phyloP scores from a whole-genome alignment of 169 alveolate genomes.

The Neospora caninum region DNA sequence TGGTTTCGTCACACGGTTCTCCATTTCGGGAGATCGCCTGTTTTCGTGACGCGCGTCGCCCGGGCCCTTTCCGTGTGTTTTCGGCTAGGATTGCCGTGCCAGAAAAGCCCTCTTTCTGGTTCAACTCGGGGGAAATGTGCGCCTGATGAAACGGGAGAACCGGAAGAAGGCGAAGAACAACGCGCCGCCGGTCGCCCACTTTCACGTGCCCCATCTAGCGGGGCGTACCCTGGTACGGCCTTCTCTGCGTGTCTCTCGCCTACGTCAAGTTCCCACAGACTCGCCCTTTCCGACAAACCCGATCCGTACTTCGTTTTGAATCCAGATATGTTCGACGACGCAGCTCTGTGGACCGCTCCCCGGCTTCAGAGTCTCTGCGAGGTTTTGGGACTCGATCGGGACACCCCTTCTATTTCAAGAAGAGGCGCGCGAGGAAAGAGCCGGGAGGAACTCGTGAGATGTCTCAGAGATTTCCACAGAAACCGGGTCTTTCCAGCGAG shows the following conservation, averaged over 20 bases:
- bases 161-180: too few species aligned
- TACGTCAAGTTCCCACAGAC: neutral
- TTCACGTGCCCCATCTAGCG: too few species aligned
- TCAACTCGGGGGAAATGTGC: too few species aligned
- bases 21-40: too few species aligned
- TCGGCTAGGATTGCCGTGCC: too few species aligned
- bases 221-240: neutral
- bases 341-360: neutral
- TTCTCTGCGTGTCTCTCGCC: constrained; percentile 10
- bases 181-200: too few species aligned
- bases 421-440: neutral
- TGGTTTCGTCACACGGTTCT: too few species aligned
- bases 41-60: too few species aligned
- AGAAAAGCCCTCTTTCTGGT: too few species aligned
- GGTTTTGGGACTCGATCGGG: neutral
- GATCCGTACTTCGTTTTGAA: constrained; percentile 19
- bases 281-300: neutral
- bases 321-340: constrained; percentile 33
- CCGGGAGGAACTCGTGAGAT: neutral
- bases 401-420: neutral
- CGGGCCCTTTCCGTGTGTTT: too few species aligned
- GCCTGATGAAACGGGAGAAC: too few species aligned
- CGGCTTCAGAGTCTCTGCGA: neutral
- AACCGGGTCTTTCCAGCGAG: neutral
- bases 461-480: neutral